Percentiles rank a stretch among this genome's conserved stretches.
phyloP scores from a whole-genome alignment of 208 protist species.

The Naegleria lovaniensis region DNA sequence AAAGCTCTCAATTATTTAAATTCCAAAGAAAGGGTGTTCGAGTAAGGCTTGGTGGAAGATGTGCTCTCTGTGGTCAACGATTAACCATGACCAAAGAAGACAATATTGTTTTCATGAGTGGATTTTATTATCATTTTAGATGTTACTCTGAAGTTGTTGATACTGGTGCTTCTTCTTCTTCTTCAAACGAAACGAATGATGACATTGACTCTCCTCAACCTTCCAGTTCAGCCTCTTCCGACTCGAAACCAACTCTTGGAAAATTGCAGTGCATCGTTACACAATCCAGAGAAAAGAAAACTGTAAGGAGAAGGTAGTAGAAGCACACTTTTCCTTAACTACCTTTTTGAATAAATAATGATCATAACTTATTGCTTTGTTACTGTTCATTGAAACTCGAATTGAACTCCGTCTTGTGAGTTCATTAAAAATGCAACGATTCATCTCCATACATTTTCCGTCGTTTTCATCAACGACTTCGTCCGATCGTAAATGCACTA shows the following conservation, averaged over 20 bases:
- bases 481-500: too few species aligned
- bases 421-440: too few species aligned
- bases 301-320: background rate
- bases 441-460: too few species aligned
- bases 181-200: too few species aligned
- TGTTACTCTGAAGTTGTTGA: background rate
- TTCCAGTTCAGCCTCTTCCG: background rate
- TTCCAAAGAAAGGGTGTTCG: constrained; percentile 10
- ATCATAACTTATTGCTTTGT: too few species aligned
- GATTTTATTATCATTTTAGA: background rate
- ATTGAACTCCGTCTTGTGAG: too few species aligned
- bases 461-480: too few species aligned
- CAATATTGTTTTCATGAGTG: background rate
- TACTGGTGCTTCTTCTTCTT: background rate
- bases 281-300: background rate
- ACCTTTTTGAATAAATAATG: too few species aligned
- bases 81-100: background rate
- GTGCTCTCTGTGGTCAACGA: background rate
- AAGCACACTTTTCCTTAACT: too few species aligned
- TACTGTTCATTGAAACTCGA: too few species aligned
- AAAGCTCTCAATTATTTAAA: background rate
- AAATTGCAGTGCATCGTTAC: background rate
- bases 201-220: background rate
- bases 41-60: background rate
- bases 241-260: background rate